Conservation (phyloP, 306 rosid genomes). For the Citrullus mucosospermus region DNA sequence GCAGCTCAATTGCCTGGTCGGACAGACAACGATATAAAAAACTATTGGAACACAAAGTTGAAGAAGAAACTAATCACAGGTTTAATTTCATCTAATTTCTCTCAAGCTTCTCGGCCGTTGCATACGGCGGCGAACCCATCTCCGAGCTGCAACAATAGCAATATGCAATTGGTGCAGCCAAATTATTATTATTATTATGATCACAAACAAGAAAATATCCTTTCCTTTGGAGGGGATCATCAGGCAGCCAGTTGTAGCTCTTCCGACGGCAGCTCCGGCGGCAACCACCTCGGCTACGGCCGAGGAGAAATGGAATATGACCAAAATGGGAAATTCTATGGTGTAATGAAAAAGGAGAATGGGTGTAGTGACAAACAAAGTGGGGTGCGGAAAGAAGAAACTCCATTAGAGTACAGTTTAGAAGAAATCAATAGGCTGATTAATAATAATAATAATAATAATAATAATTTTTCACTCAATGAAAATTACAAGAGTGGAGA, state of each 20-base stretch:
- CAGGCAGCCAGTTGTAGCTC: constrained; percentile 43
- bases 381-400: constrained; percentile 14
- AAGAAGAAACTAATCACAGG: constrained; percentile 55
- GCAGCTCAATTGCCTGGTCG: constrained; percentile 75
- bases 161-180: background rate
- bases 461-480: constrained; percentile 22
- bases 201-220: constrained; percentile 14
- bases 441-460: background rate
- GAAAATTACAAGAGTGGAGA: constrained; percentile 28
- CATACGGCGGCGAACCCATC: background rate
- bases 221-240: constrained; percentile 40
- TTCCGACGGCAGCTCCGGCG: constrained; percentile 55
- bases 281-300: constrained; percentile 34
- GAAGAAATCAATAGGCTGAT: constrained; percentile 47
- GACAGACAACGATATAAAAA: constrained; percentile 86
- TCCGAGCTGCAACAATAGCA: background rate
- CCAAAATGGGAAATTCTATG: background rate
- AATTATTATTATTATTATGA: background rate
- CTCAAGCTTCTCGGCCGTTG: background rate
- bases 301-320: constrained; percentile 11
- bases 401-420: constrained; percentile 26
- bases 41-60: constrained; percentile 86
- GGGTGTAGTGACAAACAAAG: too few species aligned
- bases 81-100: constrained; percentile 5
- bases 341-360: background rate